Base-by-base conservation (phyloP, 2,329 filamentous ascomycete genomes). In the Colletotrichum eleusines region DNA sequence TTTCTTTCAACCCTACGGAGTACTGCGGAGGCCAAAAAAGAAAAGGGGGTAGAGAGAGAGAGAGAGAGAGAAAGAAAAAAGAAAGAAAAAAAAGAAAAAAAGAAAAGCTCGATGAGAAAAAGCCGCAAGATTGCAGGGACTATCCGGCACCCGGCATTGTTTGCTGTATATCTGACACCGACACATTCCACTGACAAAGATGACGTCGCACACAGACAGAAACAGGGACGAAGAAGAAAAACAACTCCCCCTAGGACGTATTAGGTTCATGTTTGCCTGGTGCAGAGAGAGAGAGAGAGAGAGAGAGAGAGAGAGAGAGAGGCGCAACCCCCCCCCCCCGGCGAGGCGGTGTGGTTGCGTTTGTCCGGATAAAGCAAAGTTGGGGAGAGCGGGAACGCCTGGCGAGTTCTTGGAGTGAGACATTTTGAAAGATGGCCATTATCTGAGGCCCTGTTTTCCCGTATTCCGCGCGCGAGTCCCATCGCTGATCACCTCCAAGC, bases 341-440 rank as follows among this genome's bases (percentile, higher is more conserved):
- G 63, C 18, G 63, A 63, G 35, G 68, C 68, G 68, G 68, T 68
- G 63, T 51, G 44, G 20, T 46, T 26, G 42, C 26, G 23, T 51
- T 58, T 35, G 44, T 48, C 35, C 26, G 48, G 57, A 67, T 53
- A 58, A 63, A 58, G 51, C 51, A 66, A 35, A 38, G n/a, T 18
- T 18, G 51, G n/a, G 58, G 62, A 44, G 42, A 20, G 18, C 42
- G 38, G 57, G 26, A n/a, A 38, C 28, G 40, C 40, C 16, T 18
- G 50, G 9, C 20, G 50, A 42, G 35, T 35, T 26, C 16, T 8
- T 28, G 31, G 31, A 12, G 63, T 40, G 31, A 59, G 53, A 65
- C 63, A 59, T 26, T 46, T 7, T 44, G 38, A 54, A 5, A 35
- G 63, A 66, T 66, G 48, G 55, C 48, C 67, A 42, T 50, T n/a